A percentile compares a stretch with the other conserved stretches of the same genome.
Evolutionary conservation across 2,329 filamentous ascomycete genomes (phyloP).

Genomic region (Colletotrichum theobromicola): DNA sequence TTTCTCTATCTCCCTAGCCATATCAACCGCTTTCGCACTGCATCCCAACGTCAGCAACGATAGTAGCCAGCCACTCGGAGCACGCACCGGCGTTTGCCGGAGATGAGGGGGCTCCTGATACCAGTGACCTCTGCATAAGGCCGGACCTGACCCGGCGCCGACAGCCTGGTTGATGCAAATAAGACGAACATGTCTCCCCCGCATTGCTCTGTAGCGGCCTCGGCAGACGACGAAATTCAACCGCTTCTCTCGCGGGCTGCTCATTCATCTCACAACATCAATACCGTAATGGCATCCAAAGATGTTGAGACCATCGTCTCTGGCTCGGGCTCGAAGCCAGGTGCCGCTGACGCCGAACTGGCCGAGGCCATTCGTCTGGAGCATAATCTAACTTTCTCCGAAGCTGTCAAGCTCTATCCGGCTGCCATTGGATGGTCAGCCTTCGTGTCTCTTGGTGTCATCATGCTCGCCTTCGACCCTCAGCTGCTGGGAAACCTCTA

Average conservation of each 20-base stretch:
- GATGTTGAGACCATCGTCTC: background rate
- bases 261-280: background rate
- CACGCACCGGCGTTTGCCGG: background rate
- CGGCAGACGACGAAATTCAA: background rate
- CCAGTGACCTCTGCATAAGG: background rate
- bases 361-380: constrained; percentile 44
- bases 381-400: constrained; percentile 39
- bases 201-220: background rate
- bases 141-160: background rate
- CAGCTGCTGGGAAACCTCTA: constrained; percentile 69
- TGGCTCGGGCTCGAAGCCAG: background rate
- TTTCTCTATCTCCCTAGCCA: background rate
- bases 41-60: background rate
- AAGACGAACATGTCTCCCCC: background rate
- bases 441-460: constrained; percentile 64
- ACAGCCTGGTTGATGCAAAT: background rate
- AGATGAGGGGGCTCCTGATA: background rate
- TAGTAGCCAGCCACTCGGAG: background rate
- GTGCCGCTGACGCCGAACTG: constrained; percentile 25
- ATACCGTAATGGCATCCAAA: background rate
- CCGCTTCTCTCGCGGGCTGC: background rate
- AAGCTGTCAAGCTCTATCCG: constrained; percentile 49
- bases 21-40: background rate
- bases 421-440: constrained; percentile 58
- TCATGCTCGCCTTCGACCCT: constrained; percentile 69